These are phyloP conservation scores for Candida schatavii DNA, from an alignment of 805 yeast genomes.

Conservation along the genomic window DNA sequence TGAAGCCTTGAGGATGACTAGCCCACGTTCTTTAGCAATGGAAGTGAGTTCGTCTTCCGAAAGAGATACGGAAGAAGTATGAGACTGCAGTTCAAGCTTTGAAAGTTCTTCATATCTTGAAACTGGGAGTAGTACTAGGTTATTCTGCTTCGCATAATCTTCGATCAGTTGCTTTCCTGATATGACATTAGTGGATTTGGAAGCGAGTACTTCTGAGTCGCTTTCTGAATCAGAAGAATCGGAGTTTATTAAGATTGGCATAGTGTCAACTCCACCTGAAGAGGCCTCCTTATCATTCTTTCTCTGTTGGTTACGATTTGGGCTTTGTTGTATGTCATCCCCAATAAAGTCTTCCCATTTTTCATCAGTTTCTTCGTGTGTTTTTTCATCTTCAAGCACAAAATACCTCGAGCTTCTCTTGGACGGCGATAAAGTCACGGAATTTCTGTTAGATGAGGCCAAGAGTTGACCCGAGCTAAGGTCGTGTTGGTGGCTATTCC, in stretches of 20 bases:
- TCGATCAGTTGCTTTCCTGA: slow-evolving; percentile 23
- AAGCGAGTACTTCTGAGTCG: slow-evolving; percentile 12
- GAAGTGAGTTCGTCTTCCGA: slow-evolving; percentile 22
- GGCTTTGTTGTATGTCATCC: slow-evolving; percentile 18
- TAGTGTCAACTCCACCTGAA: slow-evolving; percentile 6
- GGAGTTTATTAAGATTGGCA: slow-evolving; percentile 11
- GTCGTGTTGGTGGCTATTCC: background rate
- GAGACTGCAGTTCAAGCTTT: slow-evolving; percentile 6
- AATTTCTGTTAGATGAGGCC: slow-evolving; percentile 19
- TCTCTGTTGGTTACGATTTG: slow-evolving; percentile 12
- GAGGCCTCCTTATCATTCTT: slow-evolving; percentile 12
- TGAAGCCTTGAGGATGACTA: slow-evolving; percentile 21
- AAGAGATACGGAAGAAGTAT: slow-evolving; percentile 18
- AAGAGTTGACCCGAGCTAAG: slow-evolving; percentile 10
- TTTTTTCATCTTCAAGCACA: slow-evolving; percentile 20
- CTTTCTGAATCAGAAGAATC: slow-evolving; percentile 22
- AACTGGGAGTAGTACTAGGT: slow-evolving; percentile 28
- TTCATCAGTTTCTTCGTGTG: slow-evolving; percentile 13
- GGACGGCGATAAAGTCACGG: slow-evolving; percentile 28
- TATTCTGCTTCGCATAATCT: slow-evolving; percentile 31
- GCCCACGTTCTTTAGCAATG: slow-evolving; percentile 23
- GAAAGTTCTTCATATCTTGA: slow-evolving; percentile 29
- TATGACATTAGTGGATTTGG: slow-evolving; percentile 8
- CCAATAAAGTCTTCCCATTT: slow-evolving; percentile 42
- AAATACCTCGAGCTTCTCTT: slow-evolving; percentile 34